Conservation (phyloP, 345 rosid genomes). For the Rubroshorea leprosula region DNA sequence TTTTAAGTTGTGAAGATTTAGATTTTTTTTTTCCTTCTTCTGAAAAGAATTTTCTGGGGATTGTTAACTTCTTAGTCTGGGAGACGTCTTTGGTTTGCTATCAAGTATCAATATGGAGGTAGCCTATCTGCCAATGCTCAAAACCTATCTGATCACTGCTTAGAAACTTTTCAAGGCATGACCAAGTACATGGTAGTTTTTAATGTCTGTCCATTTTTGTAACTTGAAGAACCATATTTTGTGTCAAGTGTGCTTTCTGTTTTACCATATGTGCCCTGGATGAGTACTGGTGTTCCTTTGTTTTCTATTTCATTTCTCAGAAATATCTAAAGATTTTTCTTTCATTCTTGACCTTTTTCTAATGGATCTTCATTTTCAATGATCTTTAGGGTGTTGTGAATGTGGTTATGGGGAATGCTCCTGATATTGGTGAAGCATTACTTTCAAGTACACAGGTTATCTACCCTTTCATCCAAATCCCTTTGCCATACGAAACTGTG, state of each 20-base stretch:
- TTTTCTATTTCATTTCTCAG: neutral
- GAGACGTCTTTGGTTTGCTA: neutral
- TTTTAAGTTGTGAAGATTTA: no score
- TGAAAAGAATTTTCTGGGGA: neutral
- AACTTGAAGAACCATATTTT: no score
- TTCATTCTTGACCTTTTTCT: constrained; percentile 10
- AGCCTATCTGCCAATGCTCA: neutral
- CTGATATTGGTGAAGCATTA: constrained; percentile 83
- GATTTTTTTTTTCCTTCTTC: neutral
- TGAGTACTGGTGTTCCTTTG: no score
- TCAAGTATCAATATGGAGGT: neutral
- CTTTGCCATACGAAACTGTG: constrained; percentile 6
- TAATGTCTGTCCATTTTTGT: no score
- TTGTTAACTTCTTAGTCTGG: neutral
- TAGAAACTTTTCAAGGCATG: no score
- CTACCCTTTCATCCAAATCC: constrained; percentile 4
- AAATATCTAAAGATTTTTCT: no score
- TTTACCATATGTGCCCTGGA: no score
- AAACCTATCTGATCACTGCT: no score
- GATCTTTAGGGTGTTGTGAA: constrained; percentile 65
- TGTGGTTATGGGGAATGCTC: constrained; percentile 84
- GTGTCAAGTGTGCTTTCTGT: no score
- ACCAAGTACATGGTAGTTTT: no score
- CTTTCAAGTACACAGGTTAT: constrained; percentile 72
- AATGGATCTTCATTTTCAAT: constrained; percentile 19